These are phyloP conservation scores for Phascolomyces articulosus DNA, from an alignment of 371 early-diverging fungal species.

Conservation along the genomic window DNA sequence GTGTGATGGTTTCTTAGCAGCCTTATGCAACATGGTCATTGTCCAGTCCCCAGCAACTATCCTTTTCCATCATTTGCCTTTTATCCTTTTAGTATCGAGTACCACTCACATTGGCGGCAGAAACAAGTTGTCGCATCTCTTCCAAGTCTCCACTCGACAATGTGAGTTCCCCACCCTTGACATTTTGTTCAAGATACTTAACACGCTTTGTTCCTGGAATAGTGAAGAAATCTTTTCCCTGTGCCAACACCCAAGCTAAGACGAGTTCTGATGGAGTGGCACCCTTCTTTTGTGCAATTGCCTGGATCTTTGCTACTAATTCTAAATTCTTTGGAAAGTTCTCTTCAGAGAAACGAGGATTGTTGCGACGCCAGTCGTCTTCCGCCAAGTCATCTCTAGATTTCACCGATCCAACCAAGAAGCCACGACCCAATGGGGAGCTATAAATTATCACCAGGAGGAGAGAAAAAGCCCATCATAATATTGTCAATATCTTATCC, in stretches of 20 bases:
- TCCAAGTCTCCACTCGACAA: conserved; percentile 45
- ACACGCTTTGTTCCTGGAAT: conserved; percentile 60
- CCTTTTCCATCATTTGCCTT: no score
- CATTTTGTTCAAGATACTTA: not conserved
- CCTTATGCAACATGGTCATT: no score
- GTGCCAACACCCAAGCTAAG: conserved; percentile 63
- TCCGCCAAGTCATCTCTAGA: conserved; percentile 46
- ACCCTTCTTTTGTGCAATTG: conserved; percentile 45
- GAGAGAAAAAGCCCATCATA: not conserved
- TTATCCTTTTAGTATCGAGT: no score
- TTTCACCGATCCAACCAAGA: conserved; percentile 54
- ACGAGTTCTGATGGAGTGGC: conserved; percentile 45
- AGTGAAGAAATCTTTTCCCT: conserved; percentile 41
- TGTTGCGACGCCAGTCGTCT: conserved; percentile 45
- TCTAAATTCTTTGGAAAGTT: conserved; percentile 56
- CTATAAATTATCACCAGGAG: conserved; percentile 12
- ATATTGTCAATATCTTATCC: conserved; percentile 49
- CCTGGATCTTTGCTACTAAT: conserved; percentile 51
- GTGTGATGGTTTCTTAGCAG: no score
- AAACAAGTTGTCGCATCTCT: conserved; percentile 29
- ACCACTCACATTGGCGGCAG: not conserved
- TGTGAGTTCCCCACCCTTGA: conserved; percentile 33
- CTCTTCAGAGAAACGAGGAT: conserved; percentile 54
- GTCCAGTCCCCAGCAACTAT: no score
- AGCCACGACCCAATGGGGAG: conserved; percentile 62